Evolutionary conservation across 2,329 filamentous ascomycete genomes (phyloP).

Genomic region (Sporothrix schenckii): DNA sequence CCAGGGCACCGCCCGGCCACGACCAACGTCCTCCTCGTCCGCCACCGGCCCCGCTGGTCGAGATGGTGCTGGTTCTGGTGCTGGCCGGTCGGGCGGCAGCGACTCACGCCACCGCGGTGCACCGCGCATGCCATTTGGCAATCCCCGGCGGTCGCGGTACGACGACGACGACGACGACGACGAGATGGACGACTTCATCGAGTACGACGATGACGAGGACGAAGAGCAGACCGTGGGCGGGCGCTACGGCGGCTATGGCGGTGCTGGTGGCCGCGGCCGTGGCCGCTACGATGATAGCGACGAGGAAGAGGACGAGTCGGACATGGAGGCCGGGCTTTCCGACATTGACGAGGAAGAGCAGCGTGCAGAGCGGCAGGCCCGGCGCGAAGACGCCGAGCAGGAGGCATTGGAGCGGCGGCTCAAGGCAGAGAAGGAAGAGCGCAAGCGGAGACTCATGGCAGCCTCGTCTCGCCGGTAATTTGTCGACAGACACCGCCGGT

Average conservation of each 20-base stretch:
- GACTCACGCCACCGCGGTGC: slow-evolving; percentile 5
- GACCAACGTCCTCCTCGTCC: slow-evolving; percentile 48
- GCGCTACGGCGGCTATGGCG: slow-evolving; percentile 1
- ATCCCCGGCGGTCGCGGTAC: slow-evolving; percentile 46
- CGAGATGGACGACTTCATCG: slow-evolving; percentile 62
- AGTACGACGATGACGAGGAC: slow-evolving; percentile 62
- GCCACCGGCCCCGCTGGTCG: slow-evolving; percentile 33
- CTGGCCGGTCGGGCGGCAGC: slow-evolving; percentile 1
- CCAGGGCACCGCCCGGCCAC: slow-evolving; percentile 65
- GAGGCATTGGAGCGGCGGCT: slow-evolving; percentile 63
- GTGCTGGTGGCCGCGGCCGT: not conserved
- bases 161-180: slow-evolving; percentile 69
- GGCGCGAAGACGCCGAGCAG: slow-evolving; percentile 68
- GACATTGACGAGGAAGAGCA: slow-evolving; percentile 75
- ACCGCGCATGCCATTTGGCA: slow-evolving; percentile 31
- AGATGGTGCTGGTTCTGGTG: not conserved
- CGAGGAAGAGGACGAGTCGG: slow-evolving; percentile 66
- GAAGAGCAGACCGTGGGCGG: slow-evolving; percentile 41
- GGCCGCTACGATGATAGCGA: slow-evolving; percentile 51
- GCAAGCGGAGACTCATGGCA: slow-evolving; percentile 44
- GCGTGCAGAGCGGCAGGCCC: slow-evolving; percentile 62
- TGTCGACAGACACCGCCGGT: not conserved
- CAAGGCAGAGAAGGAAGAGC: slow-evolving; percentile 65
- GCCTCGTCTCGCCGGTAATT: slow-evolving; percentile 9
- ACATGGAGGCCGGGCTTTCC: slow-evolving; percentile 76